A percentile compares a stretch with the other conserved stretches of the same genome.
Conservation (phyloP, 352 stramenopile genomes). For the Globisporangium carolinianum region DNA sequence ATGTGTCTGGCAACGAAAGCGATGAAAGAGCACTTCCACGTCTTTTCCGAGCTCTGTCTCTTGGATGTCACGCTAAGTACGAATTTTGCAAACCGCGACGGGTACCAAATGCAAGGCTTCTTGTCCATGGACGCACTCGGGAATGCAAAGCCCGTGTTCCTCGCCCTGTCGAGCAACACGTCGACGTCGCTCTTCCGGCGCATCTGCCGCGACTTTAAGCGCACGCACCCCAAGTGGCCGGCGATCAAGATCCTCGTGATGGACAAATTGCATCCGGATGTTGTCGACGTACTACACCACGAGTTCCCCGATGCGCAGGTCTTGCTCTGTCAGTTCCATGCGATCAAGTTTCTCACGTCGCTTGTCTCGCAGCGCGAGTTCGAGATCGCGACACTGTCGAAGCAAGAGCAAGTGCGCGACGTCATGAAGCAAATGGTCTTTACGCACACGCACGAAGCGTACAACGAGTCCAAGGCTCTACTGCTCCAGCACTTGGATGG, state of each 20-base stretch:
- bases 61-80: slow-evolving; percentile 34
- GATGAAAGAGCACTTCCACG: slow-evolving; percentile 69
- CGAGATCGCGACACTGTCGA: slow-evolving; percentile 24
- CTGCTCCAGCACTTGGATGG: slow-evolving; percentile 32
- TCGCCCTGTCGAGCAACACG: slow-evolving; percentile 43
- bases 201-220: slow-evolving; percentile 70
- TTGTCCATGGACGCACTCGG: slow-evolving; percentile 64
- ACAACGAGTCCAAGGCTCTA: slow-evolving; percentile 40
- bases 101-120: slow-evolving; percentile 51
- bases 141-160: slow-evolving; percentile 58
- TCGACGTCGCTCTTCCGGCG: slow-evolving; percentile 42
- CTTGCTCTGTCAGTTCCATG: slow-evolving; percentile 63
- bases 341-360: slow-evolving; percentile 55
- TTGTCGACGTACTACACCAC: slow-evolving; percentile 42
- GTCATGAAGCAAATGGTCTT: slow-evolving; percentile 61
- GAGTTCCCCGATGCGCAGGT: slow-evolving; percentile 54
- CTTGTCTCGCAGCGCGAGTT: slow-evolving; percentile 39
- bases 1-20: slow-evolving; percentile 64
- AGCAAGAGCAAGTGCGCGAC: slow-evolving; percentile 37
- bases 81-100: slow-evolving; percentile 19
- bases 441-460: slow-evolving; percentile 37
- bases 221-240: slow-evolving; percentile 55
- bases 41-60: slow-evolving; percentile 52
- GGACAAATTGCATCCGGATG: slow-evolving; percentile 44
- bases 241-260: slow-evolving; percentile 63